Base-by-base conservation (phyloP, 2,329 filamentous ascomycete species). In the Calonectria henricotiae region DNA sequence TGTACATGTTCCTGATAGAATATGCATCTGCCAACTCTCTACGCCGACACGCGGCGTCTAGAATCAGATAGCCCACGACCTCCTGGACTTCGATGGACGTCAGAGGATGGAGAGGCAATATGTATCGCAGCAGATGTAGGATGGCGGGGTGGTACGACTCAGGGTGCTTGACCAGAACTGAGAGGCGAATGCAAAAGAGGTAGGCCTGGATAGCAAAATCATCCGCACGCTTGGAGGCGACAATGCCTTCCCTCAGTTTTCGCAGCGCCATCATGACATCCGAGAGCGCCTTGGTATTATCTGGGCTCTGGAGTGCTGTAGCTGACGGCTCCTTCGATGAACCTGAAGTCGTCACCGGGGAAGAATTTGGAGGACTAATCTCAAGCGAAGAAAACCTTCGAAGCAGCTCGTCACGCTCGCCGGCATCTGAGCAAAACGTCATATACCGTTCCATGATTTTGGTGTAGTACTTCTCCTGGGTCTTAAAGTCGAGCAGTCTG, bases 71-170 rank as follows among this genome's bases (percentile, higher is more conserved):
- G 37, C 90, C 89, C 2, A 91, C 89, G 62, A 97, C 92, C 77
- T 98, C 96, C 60, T 91, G 89, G 4, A 94, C 83, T 79, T 98
- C 95, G 6, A 92, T 86, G 2, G 86, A 85, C 0, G 92, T 90
- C 23, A 98, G 89, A 4, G 91, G 91, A 61, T 91, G 89, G 2
- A 86, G 81, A 0, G 88, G 85, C 76, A 97, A 93, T 71, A 98
- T 91, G 8, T 85, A 83, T 51, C 91, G 88, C 13, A 99, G 86
- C 2, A 98, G 88, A 76, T 97, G 91, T 44, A 93, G 88, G 25
- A 98, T 89, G 1, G 96, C 94, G 0, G 96, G 94, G 73, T 96
- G 92, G 81, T 98, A 99, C 1, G 95, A 95, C 75, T 97, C 94
- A 75, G 92, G 93, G 76, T 97, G 92, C 73, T 91, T 90, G 68